Base-by-base conservation (phyloP, 129 eudicot species). In the Chrysanthemum lavandulifolium region DNA sequence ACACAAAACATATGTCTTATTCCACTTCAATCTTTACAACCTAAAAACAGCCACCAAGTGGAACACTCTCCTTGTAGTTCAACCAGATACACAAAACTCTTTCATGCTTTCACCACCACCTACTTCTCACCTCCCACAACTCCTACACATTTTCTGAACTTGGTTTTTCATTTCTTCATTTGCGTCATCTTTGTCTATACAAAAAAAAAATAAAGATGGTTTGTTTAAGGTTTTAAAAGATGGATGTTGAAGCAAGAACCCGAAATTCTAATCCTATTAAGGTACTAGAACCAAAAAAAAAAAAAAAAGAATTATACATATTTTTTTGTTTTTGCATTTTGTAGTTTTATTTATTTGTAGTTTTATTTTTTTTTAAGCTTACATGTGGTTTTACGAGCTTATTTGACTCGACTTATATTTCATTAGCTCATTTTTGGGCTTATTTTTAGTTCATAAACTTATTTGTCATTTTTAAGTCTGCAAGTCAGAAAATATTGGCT, bases 171-270 rank as follows among this genome's bases (percentile, higher is more conserved):
- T 74, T 82, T 82, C 43, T 49, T 36, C 86, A 78, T 56, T 78
- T 69, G 81, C 79, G 71, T 64, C 78, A 48, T 25, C 64, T 55
- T 51, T 21, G 25, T 29, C 10, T 25, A 29, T 61, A 54, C 43
- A n/a, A n/a, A n/a, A n/a, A n/a, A n/a, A n/a, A n/a, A n/a, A n/a
- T n/a, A n/a, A n/a, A n/a, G n/a, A n/a, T n/a, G n/a, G n/a, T n/a
- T n/a, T n/a, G n/a, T n/a, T n/a, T 60, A 40, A 69, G 60, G 48
- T 78, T 81, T 57, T 84, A 68, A 79, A 66, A 64, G 43, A 90
- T 90, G 97, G 94, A 90, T 79, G 63, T 83, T 79, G 94, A 90
- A 75, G 72, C 78, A 61, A 72, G 80, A 82, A 68, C 36, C 75
- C 81, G 75, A 29, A 72, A 76, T 2, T 66, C 27, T 54, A 67